Evolutionary conservation across 2,329 filamentous ascomycete genomes (phyloP).

Genomic region (Fusarium protoensiforme): DNA sequence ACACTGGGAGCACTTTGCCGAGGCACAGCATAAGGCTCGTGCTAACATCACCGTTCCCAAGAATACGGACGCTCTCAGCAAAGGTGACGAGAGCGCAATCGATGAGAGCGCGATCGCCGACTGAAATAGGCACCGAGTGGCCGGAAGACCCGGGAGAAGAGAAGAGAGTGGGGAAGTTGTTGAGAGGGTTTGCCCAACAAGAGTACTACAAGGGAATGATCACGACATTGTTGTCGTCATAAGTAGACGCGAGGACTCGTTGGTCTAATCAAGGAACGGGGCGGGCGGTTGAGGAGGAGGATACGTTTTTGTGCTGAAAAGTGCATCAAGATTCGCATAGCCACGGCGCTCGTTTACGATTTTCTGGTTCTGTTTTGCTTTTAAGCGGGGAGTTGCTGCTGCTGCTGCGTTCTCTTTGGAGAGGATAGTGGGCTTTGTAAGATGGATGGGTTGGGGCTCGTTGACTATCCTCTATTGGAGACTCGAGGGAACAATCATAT

Average conservation of each 20-base stretch:
- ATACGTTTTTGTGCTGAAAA: slow-evolving; percentile 19
- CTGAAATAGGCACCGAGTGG: slow-evolving; percentile 30
- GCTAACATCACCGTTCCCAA: slow-evolving; percentile 59
- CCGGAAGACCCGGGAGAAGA: slow-evolving; percentile 2
- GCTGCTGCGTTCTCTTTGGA: slow-evolving; percentile 9
- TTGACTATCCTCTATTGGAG: background rate
- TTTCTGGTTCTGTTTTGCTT: slow-evolving; percentile 26
- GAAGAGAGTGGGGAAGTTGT: background rate
- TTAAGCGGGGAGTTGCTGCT: slow-evolving; percentile 29
- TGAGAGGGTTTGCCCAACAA: background rate
- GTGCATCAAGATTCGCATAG: slow-evolving; percentile 32
- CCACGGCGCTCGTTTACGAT: slow-evolving; percentile 41
- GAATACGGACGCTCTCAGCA: slow-evolving; percentile 29
- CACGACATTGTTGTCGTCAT: slow-evolving; percentile 15
- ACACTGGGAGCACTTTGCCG: slow-evolving; percentile 72
- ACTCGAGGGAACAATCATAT: background rate
- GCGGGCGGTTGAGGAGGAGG: background rate
- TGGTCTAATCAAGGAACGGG: background rate
- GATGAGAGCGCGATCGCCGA: slow-evolving; percentile 58
- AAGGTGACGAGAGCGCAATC: slow-evolving; percentile 55
- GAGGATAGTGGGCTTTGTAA: slow-evolving; percentile 9
- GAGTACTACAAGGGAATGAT: background rate
- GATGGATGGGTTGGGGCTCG: background rate
- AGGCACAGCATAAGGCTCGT: slow-evolving; percentile 69
- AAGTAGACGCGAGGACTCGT: slow-evolving; percentile 8